A percentile compares a stretch with the other conserved stretches of the same genome.
phyloP scores from a whole-genome alignment of 2,329 filamentous ascomycete species.

The Didymosphaeria variabile region DNA sequence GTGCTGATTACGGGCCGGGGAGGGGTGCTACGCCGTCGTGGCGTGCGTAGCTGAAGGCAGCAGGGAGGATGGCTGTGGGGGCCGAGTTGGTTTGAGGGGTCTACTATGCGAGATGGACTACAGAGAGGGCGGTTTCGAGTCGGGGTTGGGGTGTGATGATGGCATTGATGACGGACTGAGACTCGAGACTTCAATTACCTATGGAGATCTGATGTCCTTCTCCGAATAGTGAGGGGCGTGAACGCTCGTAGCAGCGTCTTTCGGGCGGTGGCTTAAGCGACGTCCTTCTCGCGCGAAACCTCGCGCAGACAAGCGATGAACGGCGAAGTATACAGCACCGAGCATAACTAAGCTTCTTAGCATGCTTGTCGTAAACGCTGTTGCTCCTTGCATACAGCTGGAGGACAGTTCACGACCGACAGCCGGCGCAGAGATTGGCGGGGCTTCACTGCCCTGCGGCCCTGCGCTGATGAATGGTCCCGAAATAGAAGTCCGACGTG shows the following conservation, averaged over 20 bases:
- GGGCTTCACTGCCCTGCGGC: constrained; percentile 1
- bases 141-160: not conserved
- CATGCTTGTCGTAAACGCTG: constrained; percentile 1
- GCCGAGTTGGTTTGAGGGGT: constrained; percentile 7
- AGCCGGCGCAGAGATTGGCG: constrained; percentile 7
- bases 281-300: constrained; percentile 4
- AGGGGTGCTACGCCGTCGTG: constrained; percentile 1
- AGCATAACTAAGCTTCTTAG: not conserved
- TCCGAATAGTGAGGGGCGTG: not conserved
- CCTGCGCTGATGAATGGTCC: not conserved
- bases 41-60: constrained; percentile 14
- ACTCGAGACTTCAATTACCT: not conserved
- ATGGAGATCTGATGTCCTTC: not conserved
- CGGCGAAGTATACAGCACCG: constrained; percentile 4
- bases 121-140: not conserved
- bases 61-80: constrained; percentile 10
- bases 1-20: not conserved
- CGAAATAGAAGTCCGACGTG: constrained; percentile 14
- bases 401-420: not conserved
- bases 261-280: not conserved
- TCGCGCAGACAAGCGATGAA: not conserved
- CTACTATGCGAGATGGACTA: not conserved
- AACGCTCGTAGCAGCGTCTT: not conserved
- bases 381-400: not conserved
- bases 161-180: not conserved